Evolutionary conservation across 495 filamentous ascomycete species (phyloP).

Genomic region (Staphylotrichum tortipilum): DNA sequence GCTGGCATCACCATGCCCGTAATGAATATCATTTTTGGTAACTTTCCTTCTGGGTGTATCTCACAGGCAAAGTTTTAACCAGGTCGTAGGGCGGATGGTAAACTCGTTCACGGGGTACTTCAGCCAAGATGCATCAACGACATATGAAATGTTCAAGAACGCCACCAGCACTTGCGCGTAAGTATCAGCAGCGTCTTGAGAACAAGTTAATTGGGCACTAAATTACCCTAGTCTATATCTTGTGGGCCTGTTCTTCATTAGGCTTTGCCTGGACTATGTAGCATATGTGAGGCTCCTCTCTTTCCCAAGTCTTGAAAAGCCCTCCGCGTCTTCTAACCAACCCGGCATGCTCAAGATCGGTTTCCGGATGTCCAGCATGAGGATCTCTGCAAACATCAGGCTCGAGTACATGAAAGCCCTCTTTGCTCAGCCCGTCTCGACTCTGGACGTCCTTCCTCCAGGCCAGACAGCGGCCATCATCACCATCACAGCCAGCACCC

Average conservation of each 20-base stretch:
- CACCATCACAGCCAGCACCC: slow-evolving; percentile 52
- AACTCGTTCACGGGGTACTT: slow-evolving; percentile 27
- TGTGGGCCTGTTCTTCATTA: slow-evolving; percentile 54
- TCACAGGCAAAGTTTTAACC: too few species aligned
- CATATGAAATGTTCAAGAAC: slow-evolving; percentile 20
- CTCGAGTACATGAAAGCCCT: slow-evolving; percentile 44
- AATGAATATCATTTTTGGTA: slow-evolving; percentile 44
- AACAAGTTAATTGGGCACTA: not conserved
- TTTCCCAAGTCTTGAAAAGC: not conserved
- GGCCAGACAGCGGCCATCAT: slow-evolving; percentile 51
- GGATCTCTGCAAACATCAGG: slow-evolving; percentile 47
- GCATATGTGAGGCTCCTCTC: slow-evolving; percentile 37
- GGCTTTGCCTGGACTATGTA: slow-evolving; percentile 49
- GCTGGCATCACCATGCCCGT: slow-evolving; percentile 43
- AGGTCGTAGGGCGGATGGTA: slow-evolving; percentile 32
- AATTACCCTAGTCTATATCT: slow-evolving; percentile 40
- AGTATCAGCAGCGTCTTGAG: not conserved
- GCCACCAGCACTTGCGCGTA: slow-evolving; percentile 26
- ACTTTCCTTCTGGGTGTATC: too few species aligned
- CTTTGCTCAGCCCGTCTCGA: slow-evolving; percentile 44
- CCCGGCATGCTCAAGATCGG: slow-evolving; percentile 32
- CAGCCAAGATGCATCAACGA: slow-evolving; percentile 13
- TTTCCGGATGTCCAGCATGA: slow-evolving; percentile 46
- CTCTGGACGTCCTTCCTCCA: slow-evolving; percentile 46
- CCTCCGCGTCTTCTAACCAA: not conserved